Conservation (phyloP, 306 rosid genomes). For the Cucurbita maxima region DNA sequence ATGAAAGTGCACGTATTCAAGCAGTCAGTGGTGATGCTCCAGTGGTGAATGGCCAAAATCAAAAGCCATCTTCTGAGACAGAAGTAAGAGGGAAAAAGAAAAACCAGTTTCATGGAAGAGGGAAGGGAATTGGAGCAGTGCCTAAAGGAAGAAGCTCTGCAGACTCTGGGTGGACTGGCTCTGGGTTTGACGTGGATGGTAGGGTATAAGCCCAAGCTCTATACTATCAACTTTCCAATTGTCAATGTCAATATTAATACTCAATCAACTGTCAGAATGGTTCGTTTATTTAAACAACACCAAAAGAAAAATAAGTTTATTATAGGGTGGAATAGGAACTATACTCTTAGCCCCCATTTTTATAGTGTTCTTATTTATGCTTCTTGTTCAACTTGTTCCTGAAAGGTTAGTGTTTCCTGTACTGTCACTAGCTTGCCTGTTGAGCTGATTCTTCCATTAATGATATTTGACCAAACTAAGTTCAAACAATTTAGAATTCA, state of each 20-base stretch:
- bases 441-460: neutral
- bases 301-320: neutral
- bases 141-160: constrained; percentile 59
- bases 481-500: no score
- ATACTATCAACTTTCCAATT: neutral
- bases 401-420: neutral
- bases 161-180: constrained; percentile 75
- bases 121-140: constrained; percentile 75
- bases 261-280: neutral
- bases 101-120: constrained; percentile 53
- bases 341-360: neutral
- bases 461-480: neutral
- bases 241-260: neutral
- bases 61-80: constrained; percentile 30
- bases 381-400: neutral
- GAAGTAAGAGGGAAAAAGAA: constrained; percentile 68
- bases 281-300: neutral
- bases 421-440: neutral
- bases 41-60: constrained; percentile 29
- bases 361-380: neutral
- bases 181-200: constrained; percentile 85
- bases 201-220: constrained; percentile 12
- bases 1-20: constrained; percentile 23
- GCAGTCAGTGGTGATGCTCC: constrained; percentile 25
- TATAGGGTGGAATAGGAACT: neutral